Evolutionary conservation across 805 yeast species (phyloP), one percentile per base, ranked within the genome.

Genomic region (Yarrowia sp.): DNA sequence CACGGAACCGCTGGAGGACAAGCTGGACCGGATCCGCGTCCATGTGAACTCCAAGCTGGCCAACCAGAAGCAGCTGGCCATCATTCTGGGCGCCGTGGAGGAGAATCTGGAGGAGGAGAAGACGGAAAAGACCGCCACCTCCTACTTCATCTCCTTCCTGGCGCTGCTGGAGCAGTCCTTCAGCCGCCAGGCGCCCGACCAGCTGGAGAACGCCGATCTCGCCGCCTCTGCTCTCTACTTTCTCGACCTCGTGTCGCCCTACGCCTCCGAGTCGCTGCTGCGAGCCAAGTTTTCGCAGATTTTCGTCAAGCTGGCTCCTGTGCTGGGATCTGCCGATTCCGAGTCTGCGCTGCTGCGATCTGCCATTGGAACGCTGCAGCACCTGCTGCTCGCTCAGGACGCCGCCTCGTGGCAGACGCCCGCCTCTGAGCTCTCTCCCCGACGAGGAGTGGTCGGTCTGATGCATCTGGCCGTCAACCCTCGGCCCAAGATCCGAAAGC

Each of bases 401-500:
- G 77, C 82, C 39, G 81, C 81, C 64, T 82, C 90, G 14, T 94
- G 99, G 99, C 49, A 64, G 12, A 61, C 61, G 7, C 65, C 69
- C 1, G 47, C 66, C n/a, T 80, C 84, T 38, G 69, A 38, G 61
- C 63, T 72, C 19, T 82, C 88, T n/a, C 96, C 97, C 56, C 83
- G 81, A 70, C 83, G 96, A 78, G 97, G 94, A 42, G 75, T 91
- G 63, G 80, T 81, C 38, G 96, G 93, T 47, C 74, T 92, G 63
- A 74, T 92, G 63, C 90, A 88, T 71, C 79, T 90, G 65, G 83
- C 93, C 0, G 75, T 89, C 42, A 97, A 94, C 73, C 87, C 88
- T 47, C 83, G 98, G 71, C 99, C 99, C 35, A 94, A 94, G 69
- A 96, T 94, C 12, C 84, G 99, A 73, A 90, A 88, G 81, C 86